Evolutionary conservation across 768 basidiomycete genomes (phyloP), one percentile per base, ranked within the genome.

Genomic region (Russula virescens): DNA sequence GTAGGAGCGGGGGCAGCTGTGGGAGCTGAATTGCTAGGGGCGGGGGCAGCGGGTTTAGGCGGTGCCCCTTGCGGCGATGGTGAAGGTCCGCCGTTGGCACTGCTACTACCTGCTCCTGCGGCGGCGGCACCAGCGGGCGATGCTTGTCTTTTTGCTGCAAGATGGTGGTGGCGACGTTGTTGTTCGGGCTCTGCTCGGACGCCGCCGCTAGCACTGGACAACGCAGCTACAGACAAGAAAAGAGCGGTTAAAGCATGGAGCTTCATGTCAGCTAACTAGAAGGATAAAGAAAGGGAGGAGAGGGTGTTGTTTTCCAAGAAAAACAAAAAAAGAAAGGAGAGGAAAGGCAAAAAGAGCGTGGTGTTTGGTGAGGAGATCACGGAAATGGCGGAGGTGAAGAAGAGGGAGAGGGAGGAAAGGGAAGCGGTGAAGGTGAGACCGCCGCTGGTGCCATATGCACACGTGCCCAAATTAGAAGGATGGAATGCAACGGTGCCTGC

Each of bases 191-290:
- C 31, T 31, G 59, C 9, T 16, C 34, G 43, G 35, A 58, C 61
- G 48, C 60, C 60, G 5, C 63, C 60, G 5, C 63, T 65, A 35
- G 61, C 60, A 35, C 3, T 25, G 13, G 55, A 64, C 46, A 61
- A 58, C 53, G 66, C 53, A 35, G 67, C 60, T 35, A 19, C 21
- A 10, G 52, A 58, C 23, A 63, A 58, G 5, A 68, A 69, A 58
- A 73, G 65, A 57, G 66, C 47, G 59, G 67, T 57, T 46, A 71
- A 61, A 47, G 68, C 57, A 47, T 68, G 56, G 38, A 73, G 63
- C 71, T 72, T 73, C 72, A 73, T 73, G 28, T 42, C 9, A 5
- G 5, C 5, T 7, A 7, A 40, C 25, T 5, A 21, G 23, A 42
- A 42, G 18, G 23, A 21, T 5, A 40, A 19, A 35, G 19, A 2